Conservation (phyloP, 257 asterid species). For the Ilex asprella region DNA sequence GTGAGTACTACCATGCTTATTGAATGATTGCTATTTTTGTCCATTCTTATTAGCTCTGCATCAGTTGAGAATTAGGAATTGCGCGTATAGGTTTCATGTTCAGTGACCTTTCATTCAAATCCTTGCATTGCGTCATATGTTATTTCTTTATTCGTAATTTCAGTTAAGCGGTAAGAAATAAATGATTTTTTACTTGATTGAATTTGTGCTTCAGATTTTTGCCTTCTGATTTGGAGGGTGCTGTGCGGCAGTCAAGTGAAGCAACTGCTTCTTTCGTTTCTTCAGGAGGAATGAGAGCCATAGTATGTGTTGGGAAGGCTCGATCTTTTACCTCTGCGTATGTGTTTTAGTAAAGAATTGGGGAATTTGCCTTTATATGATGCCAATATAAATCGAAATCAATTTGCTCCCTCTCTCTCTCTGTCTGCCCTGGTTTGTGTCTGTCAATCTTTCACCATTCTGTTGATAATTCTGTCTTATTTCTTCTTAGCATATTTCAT, state of each 20-base stretch:
- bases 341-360: not conserved
- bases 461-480: not conserved
- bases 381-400: not conserved
- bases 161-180: slow-evolving; percentile 1
- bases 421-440: not conserved
- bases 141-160: not conserved
- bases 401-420: not conserved
- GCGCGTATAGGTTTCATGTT: not conserved
- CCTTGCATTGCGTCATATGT: not conserved
- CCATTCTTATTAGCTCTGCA: not conserved
- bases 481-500: not conserved
- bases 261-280: slow-evolving; percentile 79
- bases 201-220: slow-evolving; percentile 59
- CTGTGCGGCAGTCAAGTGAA: slow-evolving; percentile 81
- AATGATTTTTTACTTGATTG: slow-evolving; percentile 2
- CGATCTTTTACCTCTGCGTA: not conserved
- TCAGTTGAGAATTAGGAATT: not conserved
- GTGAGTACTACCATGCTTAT: not conserved
- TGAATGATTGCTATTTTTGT: not conserved
- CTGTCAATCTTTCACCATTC: not conserved
- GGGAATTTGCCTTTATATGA: not conserved
- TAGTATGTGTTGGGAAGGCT: slow-evolving; percentile 37
- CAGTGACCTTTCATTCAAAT: not conserved
- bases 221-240: slow-evolving; percentile 95
- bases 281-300: slow-evolving; percentile 83